Evolutionary conservation across 2,329 filamentous ascomycete genomes (phyloP), one percentile per base, ranked within the genome.

Genomic region (Thielaviopsis populi): DNA sequence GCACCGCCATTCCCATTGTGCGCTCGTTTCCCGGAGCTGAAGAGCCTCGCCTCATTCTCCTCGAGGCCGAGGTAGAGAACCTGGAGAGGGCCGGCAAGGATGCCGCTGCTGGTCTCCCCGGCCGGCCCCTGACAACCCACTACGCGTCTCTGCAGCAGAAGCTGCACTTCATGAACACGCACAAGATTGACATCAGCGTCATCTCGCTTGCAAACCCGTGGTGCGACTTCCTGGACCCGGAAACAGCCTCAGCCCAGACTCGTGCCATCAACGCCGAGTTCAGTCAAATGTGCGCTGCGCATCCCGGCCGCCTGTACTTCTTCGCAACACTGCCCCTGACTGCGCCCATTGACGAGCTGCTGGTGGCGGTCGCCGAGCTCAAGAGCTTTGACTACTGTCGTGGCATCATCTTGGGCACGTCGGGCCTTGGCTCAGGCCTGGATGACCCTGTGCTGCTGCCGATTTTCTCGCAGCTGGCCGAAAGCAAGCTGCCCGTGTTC

Each of bases 131-230:
- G 53, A 92, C 90, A 24, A 78, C 83, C 0, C 88, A 91, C 70
- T 96, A 92, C 78, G 89, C 86, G 67, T 88, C 89, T 54, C 85
- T 95, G 65, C 75, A 78, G 17, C 80, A 89, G 69, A 96, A 96
- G 71, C 79, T 96, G 15, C 79, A 83, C 59, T 96, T 96, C 75
- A 96, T 96, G 91, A 80, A 90, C 72, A 82, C 79, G 17, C 91
- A 96, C 75, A 77, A 77, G 62, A 96, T 96, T 72, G 82, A 87
- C 73, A 84, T 87, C 68, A 94, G 88, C 0, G 88, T 96, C 61
- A 84, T 96, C 67, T 94, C 89, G 0, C 83, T 96, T 24, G 91
- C 91, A 15, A 96, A 96, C 71, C 91, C 91, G 0, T 96, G 91
- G 91, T 80, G 96, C 1, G 91, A 96, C 74, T 96, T 95, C 71